Base-by-base conservation (phyloP, 331 rosid genomes). In the Phaseolus coccineus region DNA sequence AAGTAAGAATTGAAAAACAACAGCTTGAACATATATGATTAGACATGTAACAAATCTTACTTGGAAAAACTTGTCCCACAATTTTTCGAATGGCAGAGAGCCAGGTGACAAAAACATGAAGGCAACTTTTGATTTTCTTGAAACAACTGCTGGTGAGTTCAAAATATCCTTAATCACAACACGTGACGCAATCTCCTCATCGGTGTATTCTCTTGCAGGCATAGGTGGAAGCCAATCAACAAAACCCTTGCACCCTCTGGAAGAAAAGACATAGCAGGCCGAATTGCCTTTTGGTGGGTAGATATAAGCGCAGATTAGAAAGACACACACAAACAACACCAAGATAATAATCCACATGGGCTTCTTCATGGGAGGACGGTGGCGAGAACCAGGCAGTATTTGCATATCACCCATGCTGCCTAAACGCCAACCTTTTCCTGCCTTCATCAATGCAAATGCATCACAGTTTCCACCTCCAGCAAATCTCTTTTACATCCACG, bases 71-170 rank as follows among this genome's bases (percentile, higher is more conserved):
- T 86, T 91, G 80, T 96, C 98, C 99, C 99, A 96, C 71, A 96
- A 87, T 90, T 56, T 91, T 89, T 96, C 99, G 52, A 96, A 87
- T 64, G 99, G 98, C 68, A 96, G 83, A 24, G 97, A 90, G 77
- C 91, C 90, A 6, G 95, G 97, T 22, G 92, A 89, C 87, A 96
- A 78, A 88, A 96, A 96, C 98, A 96, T 88, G 85, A 96, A 96
- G 25, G 98, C 99, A 81, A 96, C 22, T 87, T 93, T 96, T 0
- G 96, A 87, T 57, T 42, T 88, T 68, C 87, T 83, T 0, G 91
- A 74, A 66, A 77, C 80, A 76, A 69, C 19, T 52, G 90, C 63
- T 7, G 88, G 87, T 1, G 90, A 50, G 69, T 77, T 90, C 89
- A 96, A 80, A 78, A 96, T 87, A 76, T 96, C 99, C 84, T 76